Evolutionary conservation across 1,139 yeast species (phyloP).

Genomic region (Ogataea hybrid): DNA sequence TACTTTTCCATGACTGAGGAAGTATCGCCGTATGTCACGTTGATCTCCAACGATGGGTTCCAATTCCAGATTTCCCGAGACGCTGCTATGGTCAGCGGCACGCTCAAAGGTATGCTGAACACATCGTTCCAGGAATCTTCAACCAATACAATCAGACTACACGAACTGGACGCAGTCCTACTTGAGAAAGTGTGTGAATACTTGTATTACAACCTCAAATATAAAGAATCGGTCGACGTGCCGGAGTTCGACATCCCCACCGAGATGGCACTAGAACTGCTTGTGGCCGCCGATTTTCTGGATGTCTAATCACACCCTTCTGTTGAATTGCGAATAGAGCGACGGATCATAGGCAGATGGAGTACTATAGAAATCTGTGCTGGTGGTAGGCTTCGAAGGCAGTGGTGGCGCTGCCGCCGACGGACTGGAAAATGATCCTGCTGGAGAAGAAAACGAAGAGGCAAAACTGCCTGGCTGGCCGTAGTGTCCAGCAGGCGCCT

Average conservation of each 20-base stretch:
- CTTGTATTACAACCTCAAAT: conserved; percentile 71
- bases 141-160: conserved; percentile 36
- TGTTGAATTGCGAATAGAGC: conserved; percentile 39
- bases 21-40: conserved; percentile 50
- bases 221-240: conserved; percentile 58
- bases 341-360: conserved; percentile 46
- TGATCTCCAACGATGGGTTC: conserved; percentile 75
- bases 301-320: conserved; percentile 42
- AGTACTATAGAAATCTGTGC: conserved; percentile 36
- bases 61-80: conserved; percentile 65
- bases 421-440: conserved; percentile 6
- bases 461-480: conserved; percentile 3
- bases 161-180: conserved; percentile 69
- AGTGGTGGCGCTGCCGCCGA: conserved; percentile 26
- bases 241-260: conserved; percentile 93
- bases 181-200: conserved; percentile 85
- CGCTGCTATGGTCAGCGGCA: conserved; percentile 83
- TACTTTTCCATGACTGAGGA: conserved; percentile 18
- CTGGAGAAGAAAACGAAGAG: conserved; percentile 3
- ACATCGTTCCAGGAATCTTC: conserved; percentile 41
- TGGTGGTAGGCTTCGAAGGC: conserved; percentile 26
- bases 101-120: conserved; percentile 63
- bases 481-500: conserved; percentile 12
- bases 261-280: conserved; percentile 84
- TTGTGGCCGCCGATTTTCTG: conserved; percentile 89